Base-by-base conservation (phyloP, 2,329 filamentous ascomycete genomes). In the Juglanconis oblonga region DNA sequence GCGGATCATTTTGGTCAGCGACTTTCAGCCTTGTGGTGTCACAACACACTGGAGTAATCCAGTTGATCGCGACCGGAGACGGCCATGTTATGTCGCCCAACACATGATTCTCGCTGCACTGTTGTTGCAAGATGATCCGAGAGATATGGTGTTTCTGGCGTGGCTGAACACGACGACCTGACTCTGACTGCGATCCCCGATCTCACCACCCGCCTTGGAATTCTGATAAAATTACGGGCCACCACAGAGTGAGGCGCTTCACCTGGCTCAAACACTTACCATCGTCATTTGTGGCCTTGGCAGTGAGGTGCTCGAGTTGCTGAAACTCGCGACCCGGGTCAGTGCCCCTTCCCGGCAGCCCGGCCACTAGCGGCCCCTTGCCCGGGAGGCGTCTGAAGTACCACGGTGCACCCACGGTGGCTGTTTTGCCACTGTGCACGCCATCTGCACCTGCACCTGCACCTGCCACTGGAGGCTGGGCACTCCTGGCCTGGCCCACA, bases 321-420 rank as follows among this genome's bases (percentile, higher is more conserved):
- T 62, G 60, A 62, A 62, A 62, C 60, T 40, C 47, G 45, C 42
- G 48, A 47, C 52, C 44, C 52, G 56, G 59, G 59, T 52, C 59
- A 53, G 52, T 58, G 50, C 57, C 57, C 50, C 50, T 54, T 54
- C 35, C 6, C 35, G 35, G 35, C n/a, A 47, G 29, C 49, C 10
- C 4, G 33, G 11, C 32, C 50, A 36, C 47, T 36, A 36, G 44
- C 24, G 55, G 52, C 50, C 31, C 52, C 40, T 47, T 17, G 53
- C 35, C 44, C 45, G 36, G 32, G 52, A 48, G 49, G 32, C 50
- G 49, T 51, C 50, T 55, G 59, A 58, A 48, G 55, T 17, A 17
- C 17, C 17, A 17, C 17, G 17, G 17, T 17, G 17, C 17, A 2
- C 17, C 17, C 17, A 17, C 2, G 17, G 17, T 17, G 17, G 17